Evolutionary conservation across 805 yeast species (phyloP).

Genomic region (Candida stauntonica): DNA sequence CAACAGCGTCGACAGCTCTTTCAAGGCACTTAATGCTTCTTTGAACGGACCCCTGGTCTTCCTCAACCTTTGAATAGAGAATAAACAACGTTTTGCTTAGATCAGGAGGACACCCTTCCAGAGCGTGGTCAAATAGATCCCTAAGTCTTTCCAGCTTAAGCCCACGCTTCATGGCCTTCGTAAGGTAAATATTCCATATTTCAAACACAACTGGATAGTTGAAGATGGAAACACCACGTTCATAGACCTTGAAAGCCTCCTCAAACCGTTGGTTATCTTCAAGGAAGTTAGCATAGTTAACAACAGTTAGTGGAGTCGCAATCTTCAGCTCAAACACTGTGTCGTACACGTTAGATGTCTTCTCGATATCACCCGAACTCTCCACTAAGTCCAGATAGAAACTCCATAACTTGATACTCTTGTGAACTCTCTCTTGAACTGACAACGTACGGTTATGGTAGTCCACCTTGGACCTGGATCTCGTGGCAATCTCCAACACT

Average conservation of each 20-base stretch:
- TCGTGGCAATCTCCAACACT: constrained; percentile 39
- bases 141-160: constrained; percentile 52
- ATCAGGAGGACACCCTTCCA: constrained; percentile 46
- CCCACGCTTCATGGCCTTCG: constrained; percentile 38
- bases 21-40: constrained; percentile 47
- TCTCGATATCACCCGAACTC: constrained; percentile 41
- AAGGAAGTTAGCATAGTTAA: constrained; percentile 62
- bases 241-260: constrained; percentile 57
- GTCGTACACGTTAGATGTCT: constrained; percentile 45
- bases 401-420: constrained; percentile 65
- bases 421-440: constrained; percentile 56
- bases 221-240: constrained; percentile 61
- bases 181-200: constrained; percentile 67
- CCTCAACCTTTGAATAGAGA: constrained; percentile 61
- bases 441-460: constrained; percentile 40
- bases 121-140: constrained; percentile 69
- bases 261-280: constrained; percentile 43
- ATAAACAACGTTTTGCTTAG: constrained; percentile 46
- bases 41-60: constrained; percentile 43
- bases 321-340: constrained; percentile 51
- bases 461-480: constrained; percentile 33
- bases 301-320: constrained; percentile 62
- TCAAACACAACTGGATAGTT: constrained; percentile 58
- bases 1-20: constrained; percentile 34
- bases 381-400: constrained; percentile 69